A percentile compares a stretch with the other conserved stretches of the same genome.
phyloP scores from a whole-genome alignment of 2,329 filamentous ascomycete genomes.

The Paradendryphiella salina region DNA sequence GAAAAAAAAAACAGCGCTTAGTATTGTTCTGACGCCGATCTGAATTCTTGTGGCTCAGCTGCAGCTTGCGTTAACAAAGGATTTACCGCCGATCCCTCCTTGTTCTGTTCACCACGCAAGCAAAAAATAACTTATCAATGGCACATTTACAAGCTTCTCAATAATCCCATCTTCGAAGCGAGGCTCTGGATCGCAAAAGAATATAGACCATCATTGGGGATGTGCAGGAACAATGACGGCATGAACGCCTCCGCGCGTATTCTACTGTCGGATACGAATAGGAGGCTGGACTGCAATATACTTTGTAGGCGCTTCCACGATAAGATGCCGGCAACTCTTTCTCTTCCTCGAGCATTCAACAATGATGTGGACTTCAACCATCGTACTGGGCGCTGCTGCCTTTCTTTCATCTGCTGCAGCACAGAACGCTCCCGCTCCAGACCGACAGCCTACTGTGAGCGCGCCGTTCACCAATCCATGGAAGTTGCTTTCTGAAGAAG shows the following conservation, averaged over 20 bases:
- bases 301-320: not conserved
- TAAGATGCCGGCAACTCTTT: not conserved
- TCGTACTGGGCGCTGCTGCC: slow-evolving; percentile 7
- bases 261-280: not conserved
- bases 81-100: slow-evolving; percentile 5
- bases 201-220: not conserved
- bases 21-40: not conserved
- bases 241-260: not conserved
- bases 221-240: slow-evolving; percentile 2
- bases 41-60: not conserved
- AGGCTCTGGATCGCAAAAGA: not conserved
- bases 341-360: not conserved
- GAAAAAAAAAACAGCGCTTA: not conserved
- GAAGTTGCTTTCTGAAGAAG: slow-evolving; percentile 17
- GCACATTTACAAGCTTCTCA: not conserved
- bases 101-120: not conserved
- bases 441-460: slow-evolving; percentile 11
- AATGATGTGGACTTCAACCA: slow-evolving; percentile 5
- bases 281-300: slow-evolving; percentile 3
- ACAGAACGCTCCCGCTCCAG: slow-evolving; percentile 5
- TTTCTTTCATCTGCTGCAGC: slow-evolving; percentile 5
- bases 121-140: not conserved
- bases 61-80: not conserved
- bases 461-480: slow-evolving; percentile 18
- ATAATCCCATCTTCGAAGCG: not conserved